Base-by-base conservation (phyloP, 768 basidiomycete species). In the Suillus fuscotomentosus region DNA sequence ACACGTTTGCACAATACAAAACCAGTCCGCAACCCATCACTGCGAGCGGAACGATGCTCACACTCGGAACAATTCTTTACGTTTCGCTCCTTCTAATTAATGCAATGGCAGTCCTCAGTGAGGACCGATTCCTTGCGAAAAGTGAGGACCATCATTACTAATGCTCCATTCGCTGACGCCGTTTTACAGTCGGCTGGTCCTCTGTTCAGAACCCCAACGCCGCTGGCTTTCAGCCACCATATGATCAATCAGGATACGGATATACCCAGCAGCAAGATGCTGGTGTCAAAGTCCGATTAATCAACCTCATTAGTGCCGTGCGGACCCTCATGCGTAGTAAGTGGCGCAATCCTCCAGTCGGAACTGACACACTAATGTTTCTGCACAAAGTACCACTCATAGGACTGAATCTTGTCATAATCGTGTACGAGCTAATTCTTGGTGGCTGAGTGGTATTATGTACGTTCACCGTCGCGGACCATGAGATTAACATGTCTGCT, bases 301-400 rank as follows among this genome's bases (percentile, higher is more conserved):
- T 99, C 74, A 92, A 93, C 80, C 86, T 99, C 70, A 97, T 98
- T 67, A 87, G 91, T 70, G 97, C 97, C 43, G 95, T 98, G 65
- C 84, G 97, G 78, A 99, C 97, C 54, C 83, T 99, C 70, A 94
- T 99, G 93, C 88, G 97, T 77, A 95, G 97, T 99, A 75, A 82
- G 96, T 88, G 42, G 38, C 43, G 9, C 22, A 17, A 43, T 43
- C 64, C 51, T 53, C 53, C 62, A 60, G 14, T 61, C 57, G 17
- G 57, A 61, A 63, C 60, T 38, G 56, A 61, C 64, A 60, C 53
- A 38, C 69, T 70, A 24, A 68, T 66, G 1, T 41, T 31, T 59
- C 11, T 43, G 22, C 56, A 66, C 68, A 71, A 7, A 99, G 96
- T 99, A 83, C 96, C 96, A 43, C 81, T 99, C 51, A 98, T 99